phyloP scores from a whole-genome alignment of 2,329 filamentous ascomycete genomes.

The Pleurostoma richardsiae region DNA sequence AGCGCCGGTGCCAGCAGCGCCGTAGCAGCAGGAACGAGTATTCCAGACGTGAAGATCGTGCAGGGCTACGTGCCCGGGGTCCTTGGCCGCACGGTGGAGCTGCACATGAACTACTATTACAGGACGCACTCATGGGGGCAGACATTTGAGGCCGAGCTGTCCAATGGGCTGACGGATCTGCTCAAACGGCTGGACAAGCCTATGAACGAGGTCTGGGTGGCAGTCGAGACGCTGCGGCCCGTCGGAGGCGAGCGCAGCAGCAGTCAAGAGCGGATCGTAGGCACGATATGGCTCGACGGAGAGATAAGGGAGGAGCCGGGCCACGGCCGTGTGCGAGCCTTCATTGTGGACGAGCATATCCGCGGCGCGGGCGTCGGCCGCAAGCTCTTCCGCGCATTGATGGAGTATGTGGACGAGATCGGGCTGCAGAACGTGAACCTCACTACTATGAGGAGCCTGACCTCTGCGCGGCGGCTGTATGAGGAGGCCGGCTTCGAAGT shows the following conservation, averaged over 20 bases:
- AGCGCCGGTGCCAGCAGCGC: not conserved
- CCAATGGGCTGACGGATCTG: constrained; percentile 10
- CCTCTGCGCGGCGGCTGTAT: constrained; percentile 17
- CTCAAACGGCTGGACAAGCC: constrained; percentile 13
- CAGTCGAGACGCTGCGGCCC: constrained; percentile 8
- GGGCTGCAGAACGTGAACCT: constrained; percentile 17
- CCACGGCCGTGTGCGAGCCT: constrained; percentile 17
- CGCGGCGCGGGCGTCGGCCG: constrained; percentile 17
- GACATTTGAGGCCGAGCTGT: constrained; percentile 16
- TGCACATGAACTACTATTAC: constrained; percentile 20
- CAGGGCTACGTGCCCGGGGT: constrained; percentile 20
- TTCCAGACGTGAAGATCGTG: constrained; percentile 10
- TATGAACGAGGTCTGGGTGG: constrained; percentile 19
- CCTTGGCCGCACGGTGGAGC: constrained; percentile 18
- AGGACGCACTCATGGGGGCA: constrained; percentile 13
- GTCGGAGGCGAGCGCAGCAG: not conserved
- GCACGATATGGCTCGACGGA: constrained; percentile 20
- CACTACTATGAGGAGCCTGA: constrained; percentile 14
- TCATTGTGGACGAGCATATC: constrained; percentile 18
- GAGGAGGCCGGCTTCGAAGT: constrained; percentile 16
- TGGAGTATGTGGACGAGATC: constrained; percentile 16
- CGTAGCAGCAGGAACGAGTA: not conserved
- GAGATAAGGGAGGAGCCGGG: constrained; percentile 9
- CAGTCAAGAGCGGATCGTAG: constrained; percentile 13
- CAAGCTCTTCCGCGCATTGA: constrained; percentile 15